Conservation (phyloP, 345 rosid genomes). For the Luvunga scandens region DNA sequence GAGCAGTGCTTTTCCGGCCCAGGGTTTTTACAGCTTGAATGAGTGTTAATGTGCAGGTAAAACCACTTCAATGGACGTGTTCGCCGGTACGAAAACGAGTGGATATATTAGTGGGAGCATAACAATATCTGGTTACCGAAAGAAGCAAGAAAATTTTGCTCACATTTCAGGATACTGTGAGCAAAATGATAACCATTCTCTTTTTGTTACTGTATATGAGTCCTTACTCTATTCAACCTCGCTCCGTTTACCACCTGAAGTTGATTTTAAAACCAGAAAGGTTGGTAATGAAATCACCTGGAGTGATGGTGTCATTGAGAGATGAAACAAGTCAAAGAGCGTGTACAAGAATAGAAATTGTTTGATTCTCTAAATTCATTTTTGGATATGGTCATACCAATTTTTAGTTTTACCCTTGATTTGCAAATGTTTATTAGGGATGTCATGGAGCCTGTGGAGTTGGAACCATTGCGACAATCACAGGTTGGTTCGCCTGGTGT, state of each 20-base stretch:
- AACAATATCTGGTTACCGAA: slow-evolving; percentile 47
- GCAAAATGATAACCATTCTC: slow-evolving; percentile 61
- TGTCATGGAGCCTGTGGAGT: slow-evolving; percentile 50
- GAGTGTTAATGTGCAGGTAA: too few species aligned
- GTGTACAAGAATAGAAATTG: neutral
- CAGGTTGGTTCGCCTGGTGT: slow-evolving; percentile 48
- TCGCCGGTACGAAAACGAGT: slow-evolving; percentile 54
- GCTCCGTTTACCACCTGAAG: slow-evolving; percentile 44
- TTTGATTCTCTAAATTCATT: neutral
- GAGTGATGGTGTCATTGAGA: neutral
- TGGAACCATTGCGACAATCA: slow-evolving; percentile 30
- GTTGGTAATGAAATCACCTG: slow-evolving; percentile 9
- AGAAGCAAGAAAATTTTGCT: slow-evolving; percentile 58
- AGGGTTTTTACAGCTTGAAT: too few species aligned
- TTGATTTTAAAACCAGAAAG: slow-evolving; percentile 36
- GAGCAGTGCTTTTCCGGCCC: too few species aligned
- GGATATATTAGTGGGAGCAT: slow-evolving; percentile 47
- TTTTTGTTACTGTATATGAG: slow-evolving; percentile 47
- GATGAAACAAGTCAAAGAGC: neutral
- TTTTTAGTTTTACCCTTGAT: neutral
- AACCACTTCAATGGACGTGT: slow-evolving; percentile 58
- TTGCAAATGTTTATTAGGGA: slow-evolving; percentile 15
- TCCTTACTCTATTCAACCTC: slow-evolving; percentile 56
- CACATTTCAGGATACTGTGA: slow-evolving; percentile 56
- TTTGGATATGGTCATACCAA: neutral